phyloP scores from a whole-genome alignment of 2,329 filamentous ascomycete species.

The Xylariaceae sp. region DNA sequence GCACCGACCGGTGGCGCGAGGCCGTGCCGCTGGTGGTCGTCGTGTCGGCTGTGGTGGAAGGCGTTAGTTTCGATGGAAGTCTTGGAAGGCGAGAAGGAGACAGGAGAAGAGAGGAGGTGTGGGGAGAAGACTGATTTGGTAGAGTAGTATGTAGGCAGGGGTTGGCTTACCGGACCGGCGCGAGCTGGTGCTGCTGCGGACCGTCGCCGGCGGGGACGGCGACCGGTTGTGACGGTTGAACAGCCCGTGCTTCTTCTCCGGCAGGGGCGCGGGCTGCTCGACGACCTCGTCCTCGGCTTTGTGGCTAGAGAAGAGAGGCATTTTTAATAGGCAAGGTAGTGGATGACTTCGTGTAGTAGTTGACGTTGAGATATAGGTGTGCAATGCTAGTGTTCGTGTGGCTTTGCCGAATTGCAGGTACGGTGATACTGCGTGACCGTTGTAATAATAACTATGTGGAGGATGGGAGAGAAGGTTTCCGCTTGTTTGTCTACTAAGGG shows the following conservation, averaged over 20 bases:
- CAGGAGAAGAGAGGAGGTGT: too few species aligned
- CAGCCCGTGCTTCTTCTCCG: slow-evolving; percentile 30
- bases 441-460: too few species aligned
- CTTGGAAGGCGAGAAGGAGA: too few species aligned
- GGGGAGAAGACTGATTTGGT: too few species aligned
- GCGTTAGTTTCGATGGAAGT: too few species aligned
- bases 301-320: slow-evolving; percentile 26
- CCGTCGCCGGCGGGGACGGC: slow-evolving; percentile 11
- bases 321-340: too few species aligned
- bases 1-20: slow-evolving; percentile 29
- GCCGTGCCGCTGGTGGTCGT: slow-evolving; percentile 6
- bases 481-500: too few species aligned
- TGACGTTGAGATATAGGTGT: neutral
- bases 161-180: slow-evolving; percentile 16
- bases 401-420: too few species aligned
- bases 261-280: slow-evolving; percentile 41
- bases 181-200: slow-evolving; percentile 17
- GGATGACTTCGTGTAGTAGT: too few species aligned
- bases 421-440: too few species aligned
- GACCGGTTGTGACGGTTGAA: slow-evolving; percentile 31
- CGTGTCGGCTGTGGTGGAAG: slow-evolving; percentile 3
- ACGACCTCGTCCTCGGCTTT: slow-evolving; percentile 29
- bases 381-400: neutral
- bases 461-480: too few species aligned
- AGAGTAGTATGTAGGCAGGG: too few species aligned